Evolutionary conservation across 306 rosid species (phyloP), one percentile per base, ranked within the genome.

Genomic region (Lathyrus oleraceus): DNA sequence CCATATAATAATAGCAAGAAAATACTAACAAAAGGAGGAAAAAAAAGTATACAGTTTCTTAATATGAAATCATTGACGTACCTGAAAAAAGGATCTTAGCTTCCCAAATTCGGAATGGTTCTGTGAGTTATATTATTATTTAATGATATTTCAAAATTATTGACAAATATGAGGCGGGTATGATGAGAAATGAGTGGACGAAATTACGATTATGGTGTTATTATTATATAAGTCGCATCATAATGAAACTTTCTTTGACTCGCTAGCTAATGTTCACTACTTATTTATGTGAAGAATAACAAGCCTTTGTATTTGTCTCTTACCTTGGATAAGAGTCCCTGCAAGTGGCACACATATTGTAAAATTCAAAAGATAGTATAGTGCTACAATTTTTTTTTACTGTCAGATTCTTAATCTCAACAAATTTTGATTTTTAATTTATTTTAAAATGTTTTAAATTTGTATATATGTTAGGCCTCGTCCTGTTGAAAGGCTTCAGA

Each of bases 141-240:
- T 68, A 35, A 14, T 30, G 11, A 17, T 42, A 65, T 67, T 67
- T 67, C 61, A 39, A 67, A 42, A 61, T 38, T 47, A 11, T 67
- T 66, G 59, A 16, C 12, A 59, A 27, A 73, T 57, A 53, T 23
- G 69, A 45, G 57, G 65, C 57, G 53, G 79, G 32, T 56, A 48
- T 69, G 89, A 88, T 58, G 57, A 76, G 86, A 82, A 84, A 73
- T 74, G 95, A 88, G 98, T 90, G 98, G 98, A 85, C 83, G 76
- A 72, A 79, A 83, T 78, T 82, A 75, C 69, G 65, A 65, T 85
- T 80, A 43, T 53, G 78, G 76, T 44, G 78, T 63, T 13, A 21
- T 23, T 23, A 4, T 35, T 35, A 45, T n/a, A 15, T 52, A 54
- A 66, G 70, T 61, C 79, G 36, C 51, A 45, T 61, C 71, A 62